phyloP scores from a whole-genome alignment of 2,329 filamentous ascomycete species.

The Trichoderma aggressivum region DNA sequence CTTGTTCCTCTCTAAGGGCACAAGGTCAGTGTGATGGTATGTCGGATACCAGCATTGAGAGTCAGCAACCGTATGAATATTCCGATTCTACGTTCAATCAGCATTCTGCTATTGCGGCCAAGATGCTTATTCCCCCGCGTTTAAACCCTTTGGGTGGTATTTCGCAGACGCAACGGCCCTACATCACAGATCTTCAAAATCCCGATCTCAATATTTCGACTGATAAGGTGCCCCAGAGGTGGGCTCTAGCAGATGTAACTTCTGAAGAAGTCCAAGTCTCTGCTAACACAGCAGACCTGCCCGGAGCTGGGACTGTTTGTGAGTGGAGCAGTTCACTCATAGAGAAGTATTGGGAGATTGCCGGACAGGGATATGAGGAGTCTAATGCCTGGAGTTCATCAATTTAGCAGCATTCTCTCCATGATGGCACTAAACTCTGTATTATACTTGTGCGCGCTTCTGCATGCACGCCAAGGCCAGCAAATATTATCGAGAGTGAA shows the following conservation, averaged over 20 bases:
- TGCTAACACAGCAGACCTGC: not conserved
- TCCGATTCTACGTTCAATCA: not conserved
- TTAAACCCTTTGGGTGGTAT: not conserved
- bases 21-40: not conserved
- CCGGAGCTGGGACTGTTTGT: not conserved
- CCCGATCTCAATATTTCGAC: not conserved
- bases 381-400: not conserved
- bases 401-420: not conserved
- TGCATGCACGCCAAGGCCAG: not conserved
- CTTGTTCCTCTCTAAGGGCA: not conserved
- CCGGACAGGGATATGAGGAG: not conserved
- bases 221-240: not conserved
- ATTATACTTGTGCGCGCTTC: not conserved
- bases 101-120: not conserved
- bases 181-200: not conserved
- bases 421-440: not conserved
- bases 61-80: not conserved
- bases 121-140: not conserved
- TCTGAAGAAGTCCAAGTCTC: not conserved
- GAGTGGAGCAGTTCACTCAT: conserved; percentile 12
- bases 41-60: not conserved
- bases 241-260: not conserved
- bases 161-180: not conserved
- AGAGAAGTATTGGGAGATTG: conserved; percentile 14
- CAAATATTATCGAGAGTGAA: not conserved